A percentile compares a stretch with the other conserved stretches of the same genome.
Conservation (phyloP, 1,284 basidiomycete species). For the Malassezia globosa region DNA sequence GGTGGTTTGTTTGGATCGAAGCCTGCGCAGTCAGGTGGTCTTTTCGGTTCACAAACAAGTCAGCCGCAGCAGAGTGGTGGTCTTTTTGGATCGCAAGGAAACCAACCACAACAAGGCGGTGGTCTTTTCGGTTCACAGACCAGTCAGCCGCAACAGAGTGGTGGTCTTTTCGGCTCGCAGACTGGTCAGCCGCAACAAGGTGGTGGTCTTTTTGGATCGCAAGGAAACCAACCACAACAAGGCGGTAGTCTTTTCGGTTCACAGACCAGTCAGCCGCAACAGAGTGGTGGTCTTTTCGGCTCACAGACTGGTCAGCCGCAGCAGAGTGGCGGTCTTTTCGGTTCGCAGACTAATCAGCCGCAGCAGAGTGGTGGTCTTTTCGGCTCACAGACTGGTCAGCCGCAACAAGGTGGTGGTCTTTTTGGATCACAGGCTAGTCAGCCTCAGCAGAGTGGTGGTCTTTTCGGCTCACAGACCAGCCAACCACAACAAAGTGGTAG, state of each 20-base stretch:
- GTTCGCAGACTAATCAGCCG: slow-evolving; percentile 4
- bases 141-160: neutral
- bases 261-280: neutral
- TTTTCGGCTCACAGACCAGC: neutral
- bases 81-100: no score
- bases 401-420: neutral
- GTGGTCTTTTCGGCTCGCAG: slow-evolving; percentile 10
- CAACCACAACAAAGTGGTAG: neutral
- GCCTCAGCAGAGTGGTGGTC: neutral
- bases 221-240: neutral
- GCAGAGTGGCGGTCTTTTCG: slow-evolving; percentile 14
- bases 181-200: neutral
- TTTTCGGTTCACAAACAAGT: slow-evolving; percentile 12
- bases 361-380: slow-evolving; percentile 1
- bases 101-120: no score
- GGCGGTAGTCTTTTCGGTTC: slow-evolving; percentile 4
- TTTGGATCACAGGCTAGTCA: slow-evolving; percentile 6
- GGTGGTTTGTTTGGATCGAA: slow-evolving; percentile 7
- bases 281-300: slow-evolving; percentile 3
- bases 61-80: slow-evolving; percentile 12
- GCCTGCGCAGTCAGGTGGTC: slow-evolving; percentile 6
- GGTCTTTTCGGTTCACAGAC: no score
- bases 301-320: neutral
- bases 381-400: neutral
- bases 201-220: neutral